Percentiles rank a stretch among this genome's conserved stretches.
These are phyloP conservation scores for Suhomyces sp. DNA, from an alignment of 805 yeast species.

Conservation along the genomic window DNA sequence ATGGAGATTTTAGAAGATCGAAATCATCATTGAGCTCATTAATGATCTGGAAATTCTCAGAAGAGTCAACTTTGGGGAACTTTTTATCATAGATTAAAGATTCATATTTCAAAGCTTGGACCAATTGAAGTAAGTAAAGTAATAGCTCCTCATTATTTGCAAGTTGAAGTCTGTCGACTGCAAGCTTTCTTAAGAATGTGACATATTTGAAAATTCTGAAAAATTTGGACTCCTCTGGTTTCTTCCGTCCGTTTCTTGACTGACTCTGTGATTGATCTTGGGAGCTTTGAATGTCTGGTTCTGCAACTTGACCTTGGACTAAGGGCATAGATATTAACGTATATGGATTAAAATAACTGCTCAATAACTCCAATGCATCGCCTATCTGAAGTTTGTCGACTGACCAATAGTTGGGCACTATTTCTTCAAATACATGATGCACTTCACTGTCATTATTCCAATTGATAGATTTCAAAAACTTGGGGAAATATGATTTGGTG, in stretches of 20 bases:
- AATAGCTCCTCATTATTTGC: slow-evolving; percentile 82
- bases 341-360: slow-evolving; percentile 67
- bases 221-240: slow-evolving; percentile 29
- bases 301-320: neutral
- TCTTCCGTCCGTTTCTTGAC: slow-evolving; percentile 10
- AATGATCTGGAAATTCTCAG: slow-evolving; percentile 17
- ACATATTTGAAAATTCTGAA: slow-evolving; percentile 38
- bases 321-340: slow-evolving; percentile 19
- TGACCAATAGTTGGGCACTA: slow-evolving; percentile 59
- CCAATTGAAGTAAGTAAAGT: slow-evolving; percentile 81
- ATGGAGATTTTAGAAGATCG: slow-evolving; percentile 48
- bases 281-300: slow-evolving; percentile 10
- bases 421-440: slow-evolving; percentile 67
- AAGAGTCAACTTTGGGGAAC: slow-evolving; percentile 5
- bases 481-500: slow-evolving; percentile 53
- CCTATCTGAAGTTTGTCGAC: slow-evolving; percentile 76
- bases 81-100: slow-evolving; percentile 23
- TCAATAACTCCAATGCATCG: slow-evolving; percentile 81
- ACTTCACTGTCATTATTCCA: slow-evolving; percentile 86
- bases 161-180: slow-evolving; percentile 75
- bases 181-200: slow-evolving; percentile 75
- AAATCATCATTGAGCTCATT: slow-evolving; percentile 18
- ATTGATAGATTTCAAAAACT: slow-evolving; percentile 81
- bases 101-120: slow-evolving; percentile 88
- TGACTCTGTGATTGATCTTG: slow-evolving; percentile 6